Evolutionary conservation across 345 rosid genomes (phyloP).

Genomic region (Noccaea bulbosa): DNA sequence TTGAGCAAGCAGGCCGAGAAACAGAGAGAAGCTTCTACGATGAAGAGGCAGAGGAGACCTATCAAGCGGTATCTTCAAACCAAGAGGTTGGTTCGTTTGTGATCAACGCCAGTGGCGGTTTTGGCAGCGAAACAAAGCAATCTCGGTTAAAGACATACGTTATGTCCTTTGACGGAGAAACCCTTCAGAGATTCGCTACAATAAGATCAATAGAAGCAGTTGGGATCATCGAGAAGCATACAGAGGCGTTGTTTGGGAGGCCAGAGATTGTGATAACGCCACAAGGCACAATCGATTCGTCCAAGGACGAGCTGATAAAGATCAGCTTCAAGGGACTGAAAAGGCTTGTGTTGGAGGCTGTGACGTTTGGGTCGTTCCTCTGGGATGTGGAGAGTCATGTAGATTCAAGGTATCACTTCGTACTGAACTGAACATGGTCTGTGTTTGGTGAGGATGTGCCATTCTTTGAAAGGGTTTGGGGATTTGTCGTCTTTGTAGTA

Average conservation of each 20-base stretch:
- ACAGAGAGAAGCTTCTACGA: constrained; percentile 31
- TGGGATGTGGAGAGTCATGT: constrained; percentile 98
- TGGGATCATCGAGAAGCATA: constrained; percentile 91
- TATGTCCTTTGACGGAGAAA: constrained; percentile 93
- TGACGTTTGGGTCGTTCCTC: constrained; percentile 93
- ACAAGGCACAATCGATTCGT: constrained; percentile 73
- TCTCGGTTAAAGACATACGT: constrained; percentile 77
- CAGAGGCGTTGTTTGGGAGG: constrained; percentile 94
- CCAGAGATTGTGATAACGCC: constrained; percentile 83
- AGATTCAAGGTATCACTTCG: constrained; percentile 94
- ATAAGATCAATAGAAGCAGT: constrained; percentile 92
- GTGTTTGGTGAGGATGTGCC: constrained; percentile 7
- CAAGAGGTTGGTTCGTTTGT: constrained; percentile 63
- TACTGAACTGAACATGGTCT: constrained; percentile 54
- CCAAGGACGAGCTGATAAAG: constrained; percentile 65
- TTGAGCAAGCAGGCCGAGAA: constrained; percentile 42
- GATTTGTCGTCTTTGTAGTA: constrained; percentile 32
- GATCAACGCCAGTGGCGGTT: constrained; percentile 56
- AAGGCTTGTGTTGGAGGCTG: constrained; percentile 95
- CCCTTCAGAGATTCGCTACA: constrained; percentile 83
- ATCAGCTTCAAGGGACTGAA: constrained; percentile 83
- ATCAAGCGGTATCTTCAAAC: constrained; percentile 56
- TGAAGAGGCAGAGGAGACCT: constrained; percentile 45
- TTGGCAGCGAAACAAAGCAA: constrained; percentile 53
- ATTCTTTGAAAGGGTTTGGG: constrained; percentile 25